phyloP scores from a whole-genome alignment of 805 yeast genomes.

The Yarrowia sp. region DNA sequence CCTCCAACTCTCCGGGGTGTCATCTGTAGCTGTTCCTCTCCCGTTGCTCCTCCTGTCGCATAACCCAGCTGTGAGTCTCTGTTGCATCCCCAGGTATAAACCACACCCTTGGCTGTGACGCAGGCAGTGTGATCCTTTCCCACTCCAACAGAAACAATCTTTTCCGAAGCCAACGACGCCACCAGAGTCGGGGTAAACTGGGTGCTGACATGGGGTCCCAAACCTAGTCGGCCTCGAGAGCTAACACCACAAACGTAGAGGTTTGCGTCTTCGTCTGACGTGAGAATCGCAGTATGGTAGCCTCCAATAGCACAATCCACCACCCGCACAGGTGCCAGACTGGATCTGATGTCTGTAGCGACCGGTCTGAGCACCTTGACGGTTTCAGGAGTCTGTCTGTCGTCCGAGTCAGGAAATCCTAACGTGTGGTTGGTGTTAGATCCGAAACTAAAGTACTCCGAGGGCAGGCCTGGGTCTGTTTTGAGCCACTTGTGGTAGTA shows the following conservation, averaged over 20 bases:
- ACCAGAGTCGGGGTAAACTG: constrained; percentile 47
- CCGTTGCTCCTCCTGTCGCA: constrained; percentile 28
- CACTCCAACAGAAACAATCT: constrained; percentile 43
- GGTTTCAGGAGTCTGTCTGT: constrained; percentile 47
- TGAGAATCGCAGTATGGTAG: constrained; percentile 60
- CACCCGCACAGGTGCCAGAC: constrained; percentile 38
- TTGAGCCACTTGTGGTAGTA: constrained; percentile 18
- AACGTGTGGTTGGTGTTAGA: constrained; percentile 58
- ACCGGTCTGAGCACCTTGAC: constrained; percentile 35
- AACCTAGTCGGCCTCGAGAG: constrained; percentile 69
- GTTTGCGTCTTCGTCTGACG: constrained; percentile 47
- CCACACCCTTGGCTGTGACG: constrained; percentile 49
- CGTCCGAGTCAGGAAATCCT: constrained; percentile 63
- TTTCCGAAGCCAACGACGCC: constrained; percentile 39
- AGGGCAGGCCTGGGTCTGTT: neutral
- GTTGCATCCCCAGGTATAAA: constrained; percentile 80
- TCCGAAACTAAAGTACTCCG: constrained; percentile 54
- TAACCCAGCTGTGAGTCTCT: constrained; percentile 64
- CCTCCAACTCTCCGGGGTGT: constrained; percentile 43
- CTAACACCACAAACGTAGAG: constrained; percentile 64
- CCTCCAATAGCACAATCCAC: constrained; percentile 54
- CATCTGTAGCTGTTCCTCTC: constrained; percentile 33
- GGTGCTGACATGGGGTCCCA: constrained; percentile 37
- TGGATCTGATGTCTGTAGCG: neutral
- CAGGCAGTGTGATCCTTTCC: constrained; percentile 69